These are phyloP conservation scores for Parafenestella ontariensis DNA, from an alignment of 2,329 filamentous ascomycete genomes.

Conservation along the genomic window DNA sequence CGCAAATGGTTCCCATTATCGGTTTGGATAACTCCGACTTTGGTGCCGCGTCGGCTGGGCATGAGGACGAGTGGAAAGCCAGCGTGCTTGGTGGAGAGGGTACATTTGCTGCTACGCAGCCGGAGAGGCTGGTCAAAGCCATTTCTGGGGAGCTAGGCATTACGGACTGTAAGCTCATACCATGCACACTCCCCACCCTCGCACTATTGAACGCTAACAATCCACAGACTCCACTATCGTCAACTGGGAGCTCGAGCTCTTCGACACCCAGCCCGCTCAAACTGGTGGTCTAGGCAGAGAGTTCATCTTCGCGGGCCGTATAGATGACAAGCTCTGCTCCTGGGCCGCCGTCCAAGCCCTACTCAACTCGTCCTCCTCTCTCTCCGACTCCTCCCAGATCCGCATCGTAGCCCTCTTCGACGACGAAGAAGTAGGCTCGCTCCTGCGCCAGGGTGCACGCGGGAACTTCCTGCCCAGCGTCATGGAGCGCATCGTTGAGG, in stretches of 20 bases:
- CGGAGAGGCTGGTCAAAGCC: conserved; percentile 80
- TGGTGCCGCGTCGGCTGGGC: conserved; percentile 31
- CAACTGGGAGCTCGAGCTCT: conserved; percentile 97
- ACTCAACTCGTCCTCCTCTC: conserved; percentile 64
- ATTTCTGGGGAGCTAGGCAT: conserved; percentile 82
- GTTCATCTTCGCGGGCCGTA: conserved; percentile 92
- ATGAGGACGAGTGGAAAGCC: conserved; percentile 50
- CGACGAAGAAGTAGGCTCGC: conserved; percentile 93
- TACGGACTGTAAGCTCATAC: conserved; percentile 58
- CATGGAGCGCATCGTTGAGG: conserved; percentile 82
- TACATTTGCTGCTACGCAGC: conserved; percentile 83
- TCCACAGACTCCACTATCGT: conserved; percentile 71
- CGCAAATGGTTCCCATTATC: conserved; percentile 91
- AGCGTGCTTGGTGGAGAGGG: conserved; percentile 65
- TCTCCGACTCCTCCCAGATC: conserved; percentile 69
- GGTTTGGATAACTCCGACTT: conserved; percentile 79
- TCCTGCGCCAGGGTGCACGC: conserved; percentile 86
- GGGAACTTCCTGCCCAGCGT: conserved; percentile 86
- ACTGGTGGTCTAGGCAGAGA: conserved; percentile 87
- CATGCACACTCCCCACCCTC: not conserved
- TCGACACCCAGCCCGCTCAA: conserved; percentile 84
- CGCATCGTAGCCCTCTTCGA: conserved; percentile 96
- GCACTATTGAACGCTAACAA: conserved; percentile 10
- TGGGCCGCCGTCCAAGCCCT: conserved; percentile 89
- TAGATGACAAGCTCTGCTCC: conserved; percentile 97